A percentile compares a stretch with the other conserved stretches of the same genome.
phyloP scores from a whole-genome alignment of 371 early-diverging fungal genomes.

The Dichotomocladium elegans region DNA sequence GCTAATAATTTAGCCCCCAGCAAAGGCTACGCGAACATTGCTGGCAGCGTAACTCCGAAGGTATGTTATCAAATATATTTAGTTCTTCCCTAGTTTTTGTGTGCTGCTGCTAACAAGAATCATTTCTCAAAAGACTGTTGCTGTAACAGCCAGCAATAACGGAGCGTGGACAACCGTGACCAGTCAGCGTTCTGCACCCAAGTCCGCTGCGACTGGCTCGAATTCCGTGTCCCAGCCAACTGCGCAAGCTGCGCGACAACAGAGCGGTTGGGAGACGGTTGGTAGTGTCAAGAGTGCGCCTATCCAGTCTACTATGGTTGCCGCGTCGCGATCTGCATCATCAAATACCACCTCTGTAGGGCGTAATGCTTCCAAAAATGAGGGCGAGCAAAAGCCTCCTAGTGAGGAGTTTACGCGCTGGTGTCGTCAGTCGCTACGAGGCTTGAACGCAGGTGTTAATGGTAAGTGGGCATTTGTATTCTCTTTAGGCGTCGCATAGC shows the following conservation, averaged over 20 bases:
- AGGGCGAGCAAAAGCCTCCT: conserved; percentile 44
- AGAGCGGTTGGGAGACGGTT: conserved; percentile 29
- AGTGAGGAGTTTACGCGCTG: conserved; percentile 76
- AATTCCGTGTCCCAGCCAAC: conserved; percentile 10
- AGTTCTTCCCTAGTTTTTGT: not conserved
- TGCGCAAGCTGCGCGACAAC: conserved; percentile 3
- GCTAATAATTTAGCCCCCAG: conserved; percentile 8
- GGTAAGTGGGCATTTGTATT: conserved; percentile 15
- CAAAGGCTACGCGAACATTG: conserved; percentile 48
- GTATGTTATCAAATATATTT: conserved; percentile 11
- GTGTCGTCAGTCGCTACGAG: conserved; percentile 67
- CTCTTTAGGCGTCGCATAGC: not conserved
- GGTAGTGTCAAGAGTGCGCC: conserved; percentile 13
- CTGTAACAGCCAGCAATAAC: not conserved
- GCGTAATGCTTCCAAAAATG: conserved; percentile 8
- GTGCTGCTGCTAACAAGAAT: not conserved
- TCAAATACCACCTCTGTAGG: conserved; percentile 17
- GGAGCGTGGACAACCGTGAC: conserved; percentile 49
- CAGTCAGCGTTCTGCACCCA: conserved; percentile 24
- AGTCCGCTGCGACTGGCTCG: conserved; percentile 17
- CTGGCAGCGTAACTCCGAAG: conserved; percentile 22
- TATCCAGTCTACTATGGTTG: conserved; percentile 12
- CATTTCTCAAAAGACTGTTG: no score
- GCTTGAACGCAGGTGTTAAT: conserved; percentile 63
- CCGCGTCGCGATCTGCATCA: conserved; percentile 14